These are phyloP conservation scores for Postia placenta DNA, from an alignment of 768 basidiomycete species.

Conservation along the genomic window DNA sequence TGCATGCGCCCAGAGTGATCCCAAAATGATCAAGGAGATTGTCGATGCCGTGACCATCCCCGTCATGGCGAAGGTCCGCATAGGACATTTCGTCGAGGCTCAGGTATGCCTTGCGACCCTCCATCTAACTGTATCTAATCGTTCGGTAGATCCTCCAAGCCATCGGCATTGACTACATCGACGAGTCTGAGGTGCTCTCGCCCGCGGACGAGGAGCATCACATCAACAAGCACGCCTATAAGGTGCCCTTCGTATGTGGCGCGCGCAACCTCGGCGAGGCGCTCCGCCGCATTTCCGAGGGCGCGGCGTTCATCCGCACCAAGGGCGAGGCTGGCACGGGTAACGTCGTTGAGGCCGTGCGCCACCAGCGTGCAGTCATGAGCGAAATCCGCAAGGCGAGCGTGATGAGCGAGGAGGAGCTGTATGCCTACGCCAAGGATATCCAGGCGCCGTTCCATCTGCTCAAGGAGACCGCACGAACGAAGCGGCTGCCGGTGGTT, in stretches of 20 bases:
- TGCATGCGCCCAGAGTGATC: slow-evolving; percentile 64
- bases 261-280: slow-evolving; percentile 95
- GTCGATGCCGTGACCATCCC: slow-evolving; percentile 93
- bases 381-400: slow-evolving; percentile 80
- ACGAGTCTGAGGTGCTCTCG: slow-evolving; percentile 92
- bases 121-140: not conserved
- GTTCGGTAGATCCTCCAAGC: slow-evolving; percentile 76
- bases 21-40: slow-evolving; percentile 94
- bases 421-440: slow-evolving; percentile 90
- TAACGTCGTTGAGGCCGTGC: slow-evolving; percentile 90
- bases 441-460: slow-evolving; percentile 92
- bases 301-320: slow-evolving; percentile 97
- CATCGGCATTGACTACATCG: slow-evolving; percentile 94
- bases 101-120: slow-evolving; percentile 44
- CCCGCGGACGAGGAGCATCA: slow-evolving; percentile 95
- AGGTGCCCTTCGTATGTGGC: slow-evolving; percentile 95
- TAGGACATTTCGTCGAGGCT: slow-evolving; percentile 97
- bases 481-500: slow-evolving; percentile 91
- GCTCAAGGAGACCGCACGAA: slow-evolving; percentile 89
- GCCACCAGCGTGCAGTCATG: slow-evolving; percentile 81
- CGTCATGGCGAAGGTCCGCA: slow-evolving; percentile 94
- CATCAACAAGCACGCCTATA: slow-evolving; percentile 95
- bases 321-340: slow-evolving; percentile 92
- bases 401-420: slow-evolving; percentile 91
- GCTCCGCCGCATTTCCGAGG: slow-evolving; percentile 92